Base-by-base conservation (phyloP, 495 filamentous ascomycete genomes). In the Xylaria sp. region DNA sequence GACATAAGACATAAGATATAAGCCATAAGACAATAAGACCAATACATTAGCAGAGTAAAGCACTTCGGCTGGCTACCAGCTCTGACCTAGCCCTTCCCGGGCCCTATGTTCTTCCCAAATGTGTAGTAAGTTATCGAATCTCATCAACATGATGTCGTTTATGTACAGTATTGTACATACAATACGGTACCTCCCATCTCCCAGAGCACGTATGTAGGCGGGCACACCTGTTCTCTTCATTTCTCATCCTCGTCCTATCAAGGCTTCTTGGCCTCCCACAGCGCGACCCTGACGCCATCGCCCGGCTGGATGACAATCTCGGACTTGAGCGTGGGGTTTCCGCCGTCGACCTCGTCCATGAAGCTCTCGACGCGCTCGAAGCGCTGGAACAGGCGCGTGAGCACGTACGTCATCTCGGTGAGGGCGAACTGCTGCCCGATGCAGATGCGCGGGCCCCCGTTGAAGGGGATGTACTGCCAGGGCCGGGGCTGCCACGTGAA, bases 351-450 rank as follows among this genome's bases (percentile, higher is more conserved):
- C 70, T 83, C 78, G 17, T 70, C 69, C 86, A 88, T 87, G 76
- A 85, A 74, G 80, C 80, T 80, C 63, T 87, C 84, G 41, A 91
- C 79, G 33, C 80, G 78, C 55, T 89, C 87, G 75, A 90, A 96
- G 46, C 82, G 82, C 81, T 95, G 93, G 79, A 95, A 83, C 29
- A 97, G 76, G 44, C 90, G 80, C 15, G 91, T 90, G 14, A 93
- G 84, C 5, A 91, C 91, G 74, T 93, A 96, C 17, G 85, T 88
- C 63, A 93, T 93, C 84, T 95, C 93, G 1, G 93, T 93, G 29
- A 97, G 85, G n/a, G 93, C 93, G 69, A 84, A 92, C 86, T 89
- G 84, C 88, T 92, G 94, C 12, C 95, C 95, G 74, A 97, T 88
- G 80, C 95, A 98, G 68, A 97, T 95, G 46, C 95, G 85, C 46